Conservation (phyloP, 2,329 filamentous ascomycete species). For the Diaporthe citrichinensis region DNA sequence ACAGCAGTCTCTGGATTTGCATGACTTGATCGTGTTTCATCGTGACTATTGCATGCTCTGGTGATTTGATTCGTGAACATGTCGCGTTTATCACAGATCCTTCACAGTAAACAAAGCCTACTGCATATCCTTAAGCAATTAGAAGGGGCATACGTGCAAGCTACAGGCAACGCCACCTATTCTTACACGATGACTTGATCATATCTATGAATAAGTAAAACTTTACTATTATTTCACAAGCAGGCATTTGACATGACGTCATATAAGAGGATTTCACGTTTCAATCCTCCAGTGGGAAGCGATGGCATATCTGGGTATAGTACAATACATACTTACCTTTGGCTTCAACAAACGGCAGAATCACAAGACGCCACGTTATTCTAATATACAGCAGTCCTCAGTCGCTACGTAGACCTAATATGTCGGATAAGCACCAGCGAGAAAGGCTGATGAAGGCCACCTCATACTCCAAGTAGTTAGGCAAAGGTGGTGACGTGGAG, state of each 20-base stretch:
- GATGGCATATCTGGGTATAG: neutral
- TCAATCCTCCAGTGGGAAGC: neutral
- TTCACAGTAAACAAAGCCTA: too few species aligned
- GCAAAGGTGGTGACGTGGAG: neutral
- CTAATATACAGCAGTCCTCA: neutral
- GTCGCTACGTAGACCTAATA: neutral
- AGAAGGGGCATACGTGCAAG: neutral
- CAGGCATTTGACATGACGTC: neutral
- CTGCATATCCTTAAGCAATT: too few species aligned
- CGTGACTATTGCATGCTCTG: neutral
- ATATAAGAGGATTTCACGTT: neutral
- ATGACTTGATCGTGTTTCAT: too few species aligned
- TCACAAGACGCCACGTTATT: neutral
- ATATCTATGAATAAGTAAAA: too few species aligned
- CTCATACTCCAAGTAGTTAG: neutral
- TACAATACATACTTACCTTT: neutral
- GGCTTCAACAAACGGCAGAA: neutral
- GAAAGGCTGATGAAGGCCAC: neutral
- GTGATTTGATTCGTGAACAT: neutral
- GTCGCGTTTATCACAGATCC: neutral
- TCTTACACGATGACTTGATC: neutral
- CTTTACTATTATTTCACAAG: neutral
- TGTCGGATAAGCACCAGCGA: neutral
- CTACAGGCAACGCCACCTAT: neutral
- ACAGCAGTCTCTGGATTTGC: neutral